Evolutionary conservation across 176 grass and related monocot species (phyloP), one percentile per base, ranked within the genome.

Genomic region (Elymus sibiricus): DNA sequence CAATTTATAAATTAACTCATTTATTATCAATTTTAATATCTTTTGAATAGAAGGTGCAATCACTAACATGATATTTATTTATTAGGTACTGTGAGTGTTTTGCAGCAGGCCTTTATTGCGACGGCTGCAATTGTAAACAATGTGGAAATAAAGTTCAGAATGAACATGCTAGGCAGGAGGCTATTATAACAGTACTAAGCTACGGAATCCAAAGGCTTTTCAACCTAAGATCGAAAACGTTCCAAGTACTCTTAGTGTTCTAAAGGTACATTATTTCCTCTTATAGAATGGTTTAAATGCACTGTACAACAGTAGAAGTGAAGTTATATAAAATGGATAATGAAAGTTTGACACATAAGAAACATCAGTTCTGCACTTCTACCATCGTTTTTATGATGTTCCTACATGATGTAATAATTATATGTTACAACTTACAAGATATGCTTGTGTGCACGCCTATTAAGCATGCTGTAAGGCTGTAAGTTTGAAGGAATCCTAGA

Each of bases 21-120:
- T 90, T 82, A 86, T 86, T 86, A 34, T 78, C 27, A 51, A 73
- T 68, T 19, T 59, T 56, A 42, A 11, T 65, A 80, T 56, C 15
- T n/a, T 66, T 42, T 74, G 25, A 86, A 84, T 71, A 38, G 74
- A 89, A 76, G 82, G 59, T 81, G 40, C 60, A 79, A 31, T 34
- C 10, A 68, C 80, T 90, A 44, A 90, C 75, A 38, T 37, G 35
- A 75, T 66, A 87, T 87, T 47, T 67, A 68, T 90, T 73, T 70
- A 12, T 74, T 90, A 95, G 93, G 86, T 95, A 95, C 59, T 95
- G 93, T 17, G 93, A 95, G 60, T 95, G 93, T 82, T 95, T 95
- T 86, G 79, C 93, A 58, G 91, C 90, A 84, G 83, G 93, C 22
- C 70, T 82, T 88, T 92, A 90, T 83, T 95, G 90, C 74, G 88